These are phyloP conservation scores for Trichosanthes cucumerina DNA, from an alignment of 306 rosid species.

Conservation along the genomic window DNA sequence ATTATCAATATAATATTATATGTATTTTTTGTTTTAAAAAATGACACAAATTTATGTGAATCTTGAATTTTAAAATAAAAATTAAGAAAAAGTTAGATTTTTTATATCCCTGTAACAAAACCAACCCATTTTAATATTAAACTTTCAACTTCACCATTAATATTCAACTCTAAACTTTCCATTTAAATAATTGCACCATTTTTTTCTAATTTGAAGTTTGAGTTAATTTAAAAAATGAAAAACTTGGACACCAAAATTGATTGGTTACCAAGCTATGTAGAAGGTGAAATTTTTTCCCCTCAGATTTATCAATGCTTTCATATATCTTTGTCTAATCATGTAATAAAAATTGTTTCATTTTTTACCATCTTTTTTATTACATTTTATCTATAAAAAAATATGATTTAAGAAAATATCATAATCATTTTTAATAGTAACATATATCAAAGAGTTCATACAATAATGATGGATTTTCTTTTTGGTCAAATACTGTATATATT, in stretches of 20 bases:
- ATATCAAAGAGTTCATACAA: neutral
- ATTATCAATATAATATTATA: neutral
- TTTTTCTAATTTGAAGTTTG: neutral
- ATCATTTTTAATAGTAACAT: neutral
- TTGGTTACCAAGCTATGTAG: too few species aligned
- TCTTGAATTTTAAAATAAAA: neutral
- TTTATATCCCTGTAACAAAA: neutral
- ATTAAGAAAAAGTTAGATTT: too few species aligned
- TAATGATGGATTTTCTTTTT: slow-evolving; percentile 1
- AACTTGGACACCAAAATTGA: too few species aligned
- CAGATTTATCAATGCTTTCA: neutral
- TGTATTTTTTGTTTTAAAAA: too few species aligned
- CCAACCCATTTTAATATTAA: neutral
- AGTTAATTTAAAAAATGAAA: neutral
- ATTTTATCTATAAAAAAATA: neutral
- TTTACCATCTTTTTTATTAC: neutral
- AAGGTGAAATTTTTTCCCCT: too few species aligned
- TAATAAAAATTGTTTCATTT: neutral
- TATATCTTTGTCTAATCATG: neutral
- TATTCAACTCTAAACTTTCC: too few species aligned
- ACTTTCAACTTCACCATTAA: too few species aligned
- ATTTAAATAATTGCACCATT: neutral
- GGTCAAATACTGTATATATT: neutral
- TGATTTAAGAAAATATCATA: neutral
- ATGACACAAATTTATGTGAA: neutral